Evolutionary conservation across 768 basidiomycete genomes (phyloP), one percentile per base, ranked within the genome.

Genomic region (Rhodotorula diobovata): DNA sequence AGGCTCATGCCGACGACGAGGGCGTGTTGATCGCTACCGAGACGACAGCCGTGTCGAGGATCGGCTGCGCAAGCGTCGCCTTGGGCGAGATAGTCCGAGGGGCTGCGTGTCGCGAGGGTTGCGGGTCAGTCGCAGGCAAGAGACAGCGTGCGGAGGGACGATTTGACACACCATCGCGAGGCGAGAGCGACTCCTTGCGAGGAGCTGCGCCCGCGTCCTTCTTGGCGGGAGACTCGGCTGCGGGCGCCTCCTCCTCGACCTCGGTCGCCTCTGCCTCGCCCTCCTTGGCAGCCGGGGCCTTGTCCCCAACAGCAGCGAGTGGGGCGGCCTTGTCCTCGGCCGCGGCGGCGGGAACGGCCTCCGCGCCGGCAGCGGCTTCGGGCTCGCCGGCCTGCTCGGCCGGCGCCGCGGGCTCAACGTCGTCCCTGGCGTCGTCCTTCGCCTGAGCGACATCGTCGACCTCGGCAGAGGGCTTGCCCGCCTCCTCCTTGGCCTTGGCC

Each of bases 311-410:
- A 18, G 37, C 32, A 37, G n/a, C 21, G 9, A 46, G 37, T 21
- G 56, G 10, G 1, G 66, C 41, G 25, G 37, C 16, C 53, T 82
- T 30, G 11, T 55, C 56, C 16, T 25, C 56, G 9, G 28, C 37
- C 8, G 5, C 56, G 15, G 35, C 25, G 3, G 56, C 54, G 34
- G 18, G n/a, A 35, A 20, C 50, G 16, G 50, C 16, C 18, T 20
- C 76, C 82, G 3, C 81, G 80, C 30, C 77, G 80, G 59, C 76
- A 82, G 3, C 81, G 80, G 30, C 77, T 80, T 60, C 14, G n/a
- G n/a, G n/a, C 57, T 66, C 70, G 63, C 74, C 76, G 32, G 76
- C 76, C 45, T 74, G 74, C 39, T 77, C 79, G 61, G 83, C 83
- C 9, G 85, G 82, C 6, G 73, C 70, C 54, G 62, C 46, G 15